These are phyloP conservation scores for Arxiozyma slooffiae DNA, from an alignment of 1,139 yeast species.

Conservation along the genomic window DNA sequence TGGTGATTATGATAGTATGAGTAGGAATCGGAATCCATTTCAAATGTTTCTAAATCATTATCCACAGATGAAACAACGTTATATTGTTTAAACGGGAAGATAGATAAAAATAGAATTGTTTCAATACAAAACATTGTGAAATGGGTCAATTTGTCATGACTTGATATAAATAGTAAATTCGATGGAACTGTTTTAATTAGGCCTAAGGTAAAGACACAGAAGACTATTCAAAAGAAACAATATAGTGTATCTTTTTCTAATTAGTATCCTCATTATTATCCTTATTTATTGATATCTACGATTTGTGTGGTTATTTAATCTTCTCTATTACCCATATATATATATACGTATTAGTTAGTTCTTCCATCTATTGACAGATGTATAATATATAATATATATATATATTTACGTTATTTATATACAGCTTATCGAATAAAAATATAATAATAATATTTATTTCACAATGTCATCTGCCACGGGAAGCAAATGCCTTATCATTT, in stretches of 20 bases:
- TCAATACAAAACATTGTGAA: conserved; percentile 39
- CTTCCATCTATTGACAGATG: no score
- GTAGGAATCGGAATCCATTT: not conserved
- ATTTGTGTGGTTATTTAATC: not conserved
- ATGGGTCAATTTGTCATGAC: conserved; percentile 47
- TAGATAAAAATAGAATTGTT: conserved; percentile 42
- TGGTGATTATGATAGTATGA: no score
- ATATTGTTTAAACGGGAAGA: conserved; percentile 3
- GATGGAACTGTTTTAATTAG: conserved; percentile 30
- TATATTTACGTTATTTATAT: no score
- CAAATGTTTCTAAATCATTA: not conserved
- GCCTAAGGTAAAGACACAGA: conserved; percentile 24
- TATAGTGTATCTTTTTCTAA: conserved; percentile 2
- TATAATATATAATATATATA: no score
- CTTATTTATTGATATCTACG: not conserved
- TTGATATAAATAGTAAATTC: conserved; percentile 30
- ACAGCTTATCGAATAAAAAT: no score
- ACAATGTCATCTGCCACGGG: no score
- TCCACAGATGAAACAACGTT: not conserved
- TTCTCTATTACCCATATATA: not conserved
- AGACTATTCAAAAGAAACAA: conserved; percentile 6
- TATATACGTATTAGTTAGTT: no score
- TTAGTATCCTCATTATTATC: not conserved
- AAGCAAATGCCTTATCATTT: no score
- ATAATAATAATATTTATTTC: no score